phyloP scores from a whole-genome alignment of 305 asterid genomes.

The Solanum hybrid region DNA sequence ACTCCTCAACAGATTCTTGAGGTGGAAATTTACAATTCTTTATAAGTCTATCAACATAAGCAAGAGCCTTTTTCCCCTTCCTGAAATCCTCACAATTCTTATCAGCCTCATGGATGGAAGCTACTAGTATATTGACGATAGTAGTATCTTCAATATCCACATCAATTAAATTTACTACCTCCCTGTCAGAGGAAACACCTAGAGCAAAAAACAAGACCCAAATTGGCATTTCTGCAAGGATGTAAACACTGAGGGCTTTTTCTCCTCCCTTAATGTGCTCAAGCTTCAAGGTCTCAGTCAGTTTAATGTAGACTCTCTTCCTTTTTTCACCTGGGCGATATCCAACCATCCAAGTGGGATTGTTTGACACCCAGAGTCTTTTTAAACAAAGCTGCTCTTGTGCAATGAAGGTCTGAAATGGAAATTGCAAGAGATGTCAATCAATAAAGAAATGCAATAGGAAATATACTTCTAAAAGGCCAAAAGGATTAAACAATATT shows the following conservation, averaged over 20 bases:
- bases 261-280: constrained; percentile 54
- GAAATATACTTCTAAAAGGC: background rate
- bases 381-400: constrained; percentile 82
- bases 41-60: constrained; percentile 38
- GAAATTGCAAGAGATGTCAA: background rate
- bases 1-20: constrained; percentile 63
- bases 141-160: constrained; percentile 41
- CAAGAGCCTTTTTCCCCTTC: constrained; percentile 34
- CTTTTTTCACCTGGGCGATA: constrained; percentile 51
- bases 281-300: constrained; percentile 42
- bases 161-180: constrained; percentile 55
- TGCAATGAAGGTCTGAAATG: constrained; percentile 78
- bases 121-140: constrained; percentile 47
- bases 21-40: constrained; percentile 60
- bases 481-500: background rate
- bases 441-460: background rate
- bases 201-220: constrained; percentile 87
- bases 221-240: constrained; percentile 62
- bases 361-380: constrained; percentile 67
- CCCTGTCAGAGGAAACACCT: constrained; percentile 68
- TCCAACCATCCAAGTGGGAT: constrained; percentile 59
- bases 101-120: constrained; percentile 80
- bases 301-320: constrained; percentile 55
- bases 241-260: constrained; percentile 55
- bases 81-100: constrained; percentile 53